Percentiles rank a stretch among this genome's conserved stretches.
These are phyloP conservation scores for Stagonosporopsis chrysanthemi DNA, from an alignment of 2,329 filamentous ascomycete genomes.

Conservation along the genomic window DNA sequence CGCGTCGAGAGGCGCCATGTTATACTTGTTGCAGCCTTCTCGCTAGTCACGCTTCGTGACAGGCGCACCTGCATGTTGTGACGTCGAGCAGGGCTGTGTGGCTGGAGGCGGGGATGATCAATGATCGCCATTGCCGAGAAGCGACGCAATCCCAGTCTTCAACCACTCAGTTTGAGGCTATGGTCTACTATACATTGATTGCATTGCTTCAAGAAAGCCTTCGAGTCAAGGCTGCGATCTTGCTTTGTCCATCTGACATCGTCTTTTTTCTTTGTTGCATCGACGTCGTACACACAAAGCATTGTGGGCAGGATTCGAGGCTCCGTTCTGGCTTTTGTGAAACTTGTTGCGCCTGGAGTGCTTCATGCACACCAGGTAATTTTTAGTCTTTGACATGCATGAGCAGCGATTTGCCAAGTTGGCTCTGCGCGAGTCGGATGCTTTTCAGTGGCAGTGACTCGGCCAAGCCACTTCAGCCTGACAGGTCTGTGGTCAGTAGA, in stretches of 20 bases:
- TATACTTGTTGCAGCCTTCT: constrained; percentile 29
- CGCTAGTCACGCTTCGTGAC: constrained; percentile 21
- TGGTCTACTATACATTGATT: background rate
- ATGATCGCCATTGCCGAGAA: constrained; percentile 20
- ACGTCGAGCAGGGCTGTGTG: constrained; percentile 17
- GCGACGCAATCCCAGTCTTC: constrained; percentile 1
- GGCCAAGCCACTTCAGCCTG: background rate
- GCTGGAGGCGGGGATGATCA: constrained; percentile 20
- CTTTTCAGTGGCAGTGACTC: background rate
- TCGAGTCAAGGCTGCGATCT: no score
- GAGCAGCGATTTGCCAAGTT: background rate
- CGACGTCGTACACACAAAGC: background rate
- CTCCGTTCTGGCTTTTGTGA: background rate
- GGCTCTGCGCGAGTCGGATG: background rate
- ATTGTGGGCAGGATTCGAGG: background rate
- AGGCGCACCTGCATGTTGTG: constrained; percentile 19
- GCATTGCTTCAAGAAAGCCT: background rate
- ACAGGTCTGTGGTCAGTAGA: background rate
- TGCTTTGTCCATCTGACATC: background rate
- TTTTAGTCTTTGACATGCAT: background rate
- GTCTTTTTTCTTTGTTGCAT: background rate
- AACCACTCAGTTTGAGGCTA: background rate
- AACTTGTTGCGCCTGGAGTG: constrained; percentile 2
- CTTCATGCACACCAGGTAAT: constrained; percentile 6
- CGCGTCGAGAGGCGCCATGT: constrained; percentile 25